Evolutionary conservation across 2,329 filamentous ascomycete genomes (phyloP).

Genomic region (Epichloe baconii): DNA sequence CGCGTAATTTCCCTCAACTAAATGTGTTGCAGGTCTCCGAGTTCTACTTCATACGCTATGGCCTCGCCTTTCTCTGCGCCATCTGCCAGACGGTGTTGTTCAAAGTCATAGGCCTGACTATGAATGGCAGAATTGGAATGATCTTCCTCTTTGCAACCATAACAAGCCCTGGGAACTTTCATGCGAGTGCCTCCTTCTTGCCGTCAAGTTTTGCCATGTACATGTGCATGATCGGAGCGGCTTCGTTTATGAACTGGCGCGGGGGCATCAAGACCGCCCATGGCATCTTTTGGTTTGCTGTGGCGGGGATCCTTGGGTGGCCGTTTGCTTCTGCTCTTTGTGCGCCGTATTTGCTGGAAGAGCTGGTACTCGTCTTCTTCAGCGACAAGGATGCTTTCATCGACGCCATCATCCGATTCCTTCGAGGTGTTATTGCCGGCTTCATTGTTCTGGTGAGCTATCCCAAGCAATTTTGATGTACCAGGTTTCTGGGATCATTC

Average conservation of each 20-base stretch:
- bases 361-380: constrained; percentile 45
- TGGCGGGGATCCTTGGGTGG: constrained; percentile 82
- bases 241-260: constrained; percentile 83
- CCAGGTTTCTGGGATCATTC: too few species aligned
- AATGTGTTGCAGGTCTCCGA: constrained; percentile 41
- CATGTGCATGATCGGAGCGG: constrained; percentile 69
- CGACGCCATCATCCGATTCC: constrained; percentile 45
- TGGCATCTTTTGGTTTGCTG: constrained; percentile 83
- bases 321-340: constrained; percentile 80
- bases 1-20: neutral
- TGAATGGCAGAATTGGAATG: constrained; percentile 74
- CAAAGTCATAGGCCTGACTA: constrained; percentile 57
- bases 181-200: constrained; percentile 74
- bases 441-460: constrained; percentile 53
- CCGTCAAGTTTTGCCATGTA: constrained; percentile 98
- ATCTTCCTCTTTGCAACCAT: constrained; percentile 69
- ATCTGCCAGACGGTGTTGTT: constrained; percentile 73
- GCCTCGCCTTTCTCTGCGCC: constrained; percentile 64
- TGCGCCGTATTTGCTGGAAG: constrained; percentile 69
- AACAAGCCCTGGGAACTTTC: constrained; percentile 83
- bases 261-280: constrained; percentile 65
- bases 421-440: constrained; percentile 54
- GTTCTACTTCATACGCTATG: constrained; percentile 76
- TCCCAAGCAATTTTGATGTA: neutral
- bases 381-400: constrained; percentile 46